Base-by-base conservation (phyloP, 2,329 filamentous ascomycete species). In the Paraphaeosphaeria minitans region DNA sequence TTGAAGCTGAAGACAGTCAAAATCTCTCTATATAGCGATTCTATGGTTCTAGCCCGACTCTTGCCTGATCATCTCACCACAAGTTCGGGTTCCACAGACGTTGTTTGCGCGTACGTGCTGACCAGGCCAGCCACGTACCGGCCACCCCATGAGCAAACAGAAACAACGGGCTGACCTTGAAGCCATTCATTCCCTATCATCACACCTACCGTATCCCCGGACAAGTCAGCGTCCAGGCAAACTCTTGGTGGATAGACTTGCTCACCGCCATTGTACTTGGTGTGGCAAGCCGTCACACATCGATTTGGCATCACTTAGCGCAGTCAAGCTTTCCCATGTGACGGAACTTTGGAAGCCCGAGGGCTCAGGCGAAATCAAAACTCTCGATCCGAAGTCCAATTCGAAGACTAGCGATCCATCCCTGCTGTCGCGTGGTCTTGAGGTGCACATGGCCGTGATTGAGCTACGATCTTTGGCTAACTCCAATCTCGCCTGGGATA, bases 401-500 rank as follows among this genome's bases (percentile, higher is more conserved):
- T 27, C 35, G 6, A 22, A 10, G 4, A 22, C 45, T 37, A 14
- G 14, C 14, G 16, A 42, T 37, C 41, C 14, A 19, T n/a, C 55
- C 42, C 24, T 53, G 48, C n/a, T 22, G 48, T 31, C 55, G 55
- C 55, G 55, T 57, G 55, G 55, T 39, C 24, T 47, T 21, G 46
- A 21, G 48, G 21, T 13, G 16, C 33, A 14, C 19, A 37, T 21
- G 13, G 8, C 2, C 7, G 41, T 12, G 22, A 42, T 21, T 19
- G 10, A 50, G 31, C 14, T n/a, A 49, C 45, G 16, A 47, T 16
- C 1, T 10, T 47, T 24, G 5, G 10, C 27, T 29, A 4, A 5
- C 9, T 39, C 14, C 37, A 12, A 16, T 39, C 7, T 39, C 37
- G 7, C 37, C 2, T n/a, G 16, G 16, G 4, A 3, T 5, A 39